A percentile compares a stretch with the other conserved stretches of the same genome.
Conservation (phyloP, 306 rosid genomes). For the Medicago ruthenica region DNA sequence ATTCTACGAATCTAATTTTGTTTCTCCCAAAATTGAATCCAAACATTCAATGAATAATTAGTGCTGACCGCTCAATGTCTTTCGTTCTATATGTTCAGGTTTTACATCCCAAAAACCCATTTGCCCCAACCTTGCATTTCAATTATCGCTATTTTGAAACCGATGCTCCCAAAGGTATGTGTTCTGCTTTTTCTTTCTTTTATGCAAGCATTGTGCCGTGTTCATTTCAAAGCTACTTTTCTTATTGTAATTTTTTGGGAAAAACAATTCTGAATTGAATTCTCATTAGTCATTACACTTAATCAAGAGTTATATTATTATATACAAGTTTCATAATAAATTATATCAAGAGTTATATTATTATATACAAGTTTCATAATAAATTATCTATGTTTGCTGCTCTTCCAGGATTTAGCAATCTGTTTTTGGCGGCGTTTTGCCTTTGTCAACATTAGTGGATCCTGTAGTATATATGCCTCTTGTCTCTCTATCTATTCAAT, state of each 20-base stretch:
- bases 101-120: constrained; percentile 94
- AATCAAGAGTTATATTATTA: neutral
- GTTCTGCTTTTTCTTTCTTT: neutral
- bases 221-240: neutral
- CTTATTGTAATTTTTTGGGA: neutral
- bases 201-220: neutral
- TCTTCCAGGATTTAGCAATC: no score
- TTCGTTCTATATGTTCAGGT: constrained; percentile 61
- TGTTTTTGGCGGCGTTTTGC: no score
- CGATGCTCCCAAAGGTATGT: constrained; percentile 79
- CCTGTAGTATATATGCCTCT: no score
- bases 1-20: no score
- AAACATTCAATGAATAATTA: neutral
- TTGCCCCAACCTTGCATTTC: constrained; percentile 96
- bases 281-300: neutral
- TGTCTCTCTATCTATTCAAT: no score
- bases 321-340: neutral
- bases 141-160: constrained; percentile 97
- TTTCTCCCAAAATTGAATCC: neutral
- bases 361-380: neutral
- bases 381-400: no score
- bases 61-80: neutral
- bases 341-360: neutral
- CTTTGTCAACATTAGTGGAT: no score
- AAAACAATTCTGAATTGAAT: neutral